Conservation (phyloP, 495 filamentous ascomycete species). For the Hyaloscypha variabilis region DNA sequence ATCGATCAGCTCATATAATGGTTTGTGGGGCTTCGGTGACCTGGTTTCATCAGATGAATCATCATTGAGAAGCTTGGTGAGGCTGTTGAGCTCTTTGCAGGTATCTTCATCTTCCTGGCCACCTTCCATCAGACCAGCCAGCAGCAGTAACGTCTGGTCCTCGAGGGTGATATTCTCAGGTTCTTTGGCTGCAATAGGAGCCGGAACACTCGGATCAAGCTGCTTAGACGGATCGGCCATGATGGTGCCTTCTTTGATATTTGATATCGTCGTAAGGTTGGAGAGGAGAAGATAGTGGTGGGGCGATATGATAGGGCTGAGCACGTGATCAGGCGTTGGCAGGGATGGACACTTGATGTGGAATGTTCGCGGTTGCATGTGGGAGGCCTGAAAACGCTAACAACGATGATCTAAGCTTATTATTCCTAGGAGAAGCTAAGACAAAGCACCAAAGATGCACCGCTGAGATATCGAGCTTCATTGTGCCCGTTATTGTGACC, state of each 20-base stretch:
- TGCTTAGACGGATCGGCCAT: not conserved
- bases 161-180: slow-evolving; percentile 25
- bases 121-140: slow-evolving; percentile 57
- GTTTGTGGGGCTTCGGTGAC: slow-evolving; percentile 35
- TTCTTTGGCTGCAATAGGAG: not conserved
- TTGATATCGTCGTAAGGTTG: slow-evolving; percentile 1
- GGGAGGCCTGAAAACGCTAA: not conserved
- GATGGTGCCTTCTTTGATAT: not conserved
- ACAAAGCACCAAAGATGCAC: not conserved
- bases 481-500: not conserved
- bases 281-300: not conserved
- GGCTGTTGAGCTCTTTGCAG: slow-evolving; percentile 44
- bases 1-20: slow-evolving; percentile 70
- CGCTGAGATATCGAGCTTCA: not conserved
- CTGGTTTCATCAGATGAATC: slow-evolving; percentile 36
- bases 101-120: slow-evolving; percentile 58
- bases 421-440: not conserved
- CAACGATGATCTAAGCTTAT: not conserved
- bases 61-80: slow-evolving; percentile 54
- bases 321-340: slow-evolving; percentile 20
- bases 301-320: not conserved
- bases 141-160: slow-evolving; percentile 53
- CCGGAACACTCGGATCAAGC: slow-evolving; percentile 23
- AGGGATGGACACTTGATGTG: not conserved
- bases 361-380: not conserved